A percentile compares a stretch with the other conserved stretches of the same genome.
Evolutionary conservation across 768 basidiomycete species (phyloP).

Genomic region (Fomitopsis serialis): DNA sequence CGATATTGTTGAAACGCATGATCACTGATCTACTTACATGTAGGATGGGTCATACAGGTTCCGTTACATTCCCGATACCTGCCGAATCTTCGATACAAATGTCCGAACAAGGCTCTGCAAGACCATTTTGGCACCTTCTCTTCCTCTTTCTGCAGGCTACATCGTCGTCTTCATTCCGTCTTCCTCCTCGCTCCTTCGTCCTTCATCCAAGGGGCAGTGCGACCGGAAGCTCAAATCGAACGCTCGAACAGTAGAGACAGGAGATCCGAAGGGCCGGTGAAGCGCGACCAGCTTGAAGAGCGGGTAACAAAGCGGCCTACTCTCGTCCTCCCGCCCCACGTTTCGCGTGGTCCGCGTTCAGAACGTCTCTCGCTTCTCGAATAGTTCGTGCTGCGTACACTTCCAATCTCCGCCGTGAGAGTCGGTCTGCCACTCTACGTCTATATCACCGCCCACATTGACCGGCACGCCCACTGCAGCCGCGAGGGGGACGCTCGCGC

Average conservation of each 20-base stretch:
- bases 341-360: no score
- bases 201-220: background rate
- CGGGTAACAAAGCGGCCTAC: background rate
- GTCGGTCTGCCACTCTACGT: background rate
- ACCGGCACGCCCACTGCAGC: background rate
- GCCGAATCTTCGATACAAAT: no score
- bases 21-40: no score
- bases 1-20: no score
- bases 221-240: background rate
- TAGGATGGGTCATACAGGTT: no score
- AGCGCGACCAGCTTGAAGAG: background rate
- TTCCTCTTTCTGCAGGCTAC: background rate
- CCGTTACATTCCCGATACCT: no score
- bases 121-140: background rate
- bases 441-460: background rate
- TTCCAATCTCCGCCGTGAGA: background rate
- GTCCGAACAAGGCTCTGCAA: no score
- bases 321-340: background rate
- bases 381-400: background rate
- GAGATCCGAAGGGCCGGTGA: background rate
- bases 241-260: background rate
- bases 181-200: background rate
- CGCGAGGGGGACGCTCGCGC: background rate
- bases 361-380: background rate
- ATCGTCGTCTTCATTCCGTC: background rate